Evolutionary conservation across 495 filamentous ascomycete species (phyloP).

Genomic region (Parmelia sp.): DNA sequence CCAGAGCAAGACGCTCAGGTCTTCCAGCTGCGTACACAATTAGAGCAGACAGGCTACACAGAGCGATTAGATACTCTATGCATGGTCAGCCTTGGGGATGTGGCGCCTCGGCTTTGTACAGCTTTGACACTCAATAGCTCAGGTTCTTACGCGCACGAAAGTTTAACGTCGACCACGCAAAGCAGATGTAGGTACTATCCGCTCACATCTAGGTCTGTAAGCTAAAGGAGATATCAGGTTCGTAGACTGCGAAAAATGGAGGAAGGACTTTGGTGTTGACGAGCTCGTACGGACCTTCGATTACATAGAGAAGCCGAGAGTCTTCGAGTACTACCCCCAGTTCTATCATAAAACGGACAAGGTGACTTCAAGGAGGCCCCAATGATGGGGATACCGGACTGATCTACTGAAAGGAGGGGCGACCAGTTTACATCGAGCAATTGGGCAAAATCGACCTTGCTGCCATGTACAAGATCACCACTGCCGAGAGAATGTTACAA

Average conservation of each 20-base stretch:
- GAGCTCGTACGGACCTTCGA: constrained; percentile 73
- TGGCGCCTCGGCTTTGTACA: constrained; percentile 3
- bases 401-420: constrained; percentile 63
- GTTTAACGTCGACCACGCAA: constrained; percentile 77
- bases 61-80: constrained; percentile 86
- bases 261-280: constrained; percentile 81
- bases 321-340: constrained; percentile 94
- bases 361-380: constrained; percentile 41
- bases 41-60: constrained; percentile 78
- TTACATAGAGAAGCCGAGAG: constrained; percentile 77
- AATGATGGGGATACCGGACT: neutral
- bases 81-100: constrained; percentile 48
- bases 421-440: constrained; percentile 95
- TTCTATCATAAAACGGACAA: constrained; percentile 99
- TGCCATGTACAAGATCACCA: constrained; percentile 90
- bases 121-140: constrained; percentile 44
- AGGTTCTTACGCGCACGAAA: constrained; percentile 91
- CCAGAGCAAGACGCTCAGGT: constrained; percentile 86
- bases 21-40: constrained; percentile 69
- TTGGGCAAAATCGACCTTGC: constrained; percentile 86
- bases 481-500: constrained; percentile 84
- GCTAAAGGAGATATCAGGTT: constrained; percentile 55
- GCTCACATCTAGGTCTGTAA: neutral
- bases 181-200: constrained; percentile 65
- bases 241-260: constrained; percentile 83